Evolutionary conservation across 257 asterid species (phyloP), one percentile per base, ranked within the genome.

Genomic region (Fraxinus americana): DNA sequence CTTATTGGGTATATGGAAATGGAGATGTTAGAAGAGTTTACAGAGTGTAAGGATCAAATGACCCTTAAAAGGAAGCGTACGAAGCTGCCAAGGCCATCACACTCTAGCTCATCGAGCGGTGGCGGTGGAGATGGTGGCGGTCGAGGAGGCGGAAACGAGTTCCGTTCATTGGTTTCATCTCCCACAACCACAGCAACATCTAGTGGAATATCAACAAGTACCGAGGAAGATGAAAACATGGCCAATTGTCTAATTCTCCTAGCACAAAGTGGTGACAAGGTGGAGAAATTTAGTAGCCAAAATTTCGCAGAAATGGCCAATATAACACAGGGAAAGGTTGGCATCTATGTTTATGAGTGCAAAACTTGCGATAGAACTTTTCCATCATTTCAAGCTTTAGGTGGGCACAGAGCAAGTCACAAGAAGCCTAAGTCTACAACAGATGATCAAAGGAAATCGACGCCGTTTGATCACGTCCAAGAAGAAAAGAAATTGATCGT

Each of bases 321-420:
- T 59, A 65, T 84, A 1, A 27, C 86, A 0, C 29, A 38, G 41
- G 52, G 52, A 43, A 43, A 43, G 52, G 52, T 2, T 43, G 52
- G 52, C 52, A 43, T 43, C 52, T 87, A 80, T 71, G 91, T 85
- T 19, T 92, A 94, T 52, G 97, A 92, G 84, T 94, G 97, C 83
- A 94, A 91, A 69, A 92, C 97, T 16, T 94, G 97, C 77, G 86
- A 81, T 84, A 81, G 96, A 54, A 81, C 86, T n/a, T 94, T 92
- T 79, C 89, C 94, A 2, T 91, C 97, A 0, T 94, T 92, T 69
- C 98, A 94, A 79, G 98, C 98, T 41, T 78, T 94, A 32, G 98
- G 98, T 5, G 98, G 97, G 23, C 98, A 94, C 83, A 74, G 98
- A 65, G 91, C 98, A 7, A 89, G 98, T 70, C 98, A 94, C 78